These are phyloP conservation scores for Teunomyces kruisii DNA, from an alignment of 805 yeast species.

Conservation along the genomic window DNA sequence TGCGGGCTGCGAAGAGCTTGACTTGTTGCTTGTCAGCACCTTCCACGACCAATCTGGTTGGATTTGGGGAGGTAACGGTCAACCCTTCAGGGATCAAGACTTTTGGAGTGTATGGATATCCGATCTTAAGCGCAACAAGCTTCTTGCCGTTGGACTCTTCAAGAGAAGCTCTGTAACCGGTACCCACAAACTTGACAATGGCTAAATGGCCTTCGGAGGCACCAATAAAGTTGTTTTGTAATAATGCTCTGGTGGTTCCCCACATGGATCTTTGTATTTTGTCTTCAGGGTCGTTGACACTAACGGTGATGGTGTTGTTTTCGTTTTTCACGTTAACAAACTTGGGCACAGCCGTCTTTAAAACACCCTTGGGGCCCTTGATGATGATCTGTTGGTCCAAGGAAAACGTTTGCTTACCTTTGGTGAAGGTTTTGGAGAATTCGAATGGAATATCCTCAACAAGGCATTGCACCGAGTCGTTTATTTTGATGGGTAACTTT, in stretches of 20 bases:
- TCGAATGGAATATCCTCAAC: slow-evolving; percentile 49
- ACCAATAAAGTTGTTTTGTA: slow-evolving; percentile 79
- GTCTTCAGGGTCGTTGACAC: slow-evolving; percentile 54
- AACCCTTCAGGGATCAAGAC: slow-evolving; percentile 76
- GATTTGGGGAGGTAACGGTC: slow-evolving; percentile 73
- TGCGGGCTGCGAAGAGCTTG: slow-evolving; percentile 80
- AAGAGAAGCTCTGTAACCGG: slow-evolving; percentile 89
- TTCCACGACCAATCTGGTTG: slow-evolving; percentile 81
- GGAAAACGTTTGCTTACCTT: slow-evolving; percentile 59
- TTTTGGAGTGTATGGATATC: slow-evolving; percentile 79
- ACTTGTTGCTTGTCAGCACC: slow-evolving; percentile 89
- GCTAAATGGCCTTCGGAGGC: slow-evolving; percentile 92
- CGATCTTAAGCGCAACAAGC: slow-evolving; percentile 77
- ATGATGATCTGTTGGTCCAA: slow-evolving; percentile 61
- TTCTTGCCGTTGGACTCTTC: slow-evolving; percentile 54
- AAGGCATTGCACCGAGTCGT: slow-evolving; percentile 56
- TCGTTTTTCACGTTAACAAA: slow-evolving; percentile 52
- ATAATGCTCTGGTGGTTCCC: slow-evolving; percentile 86
- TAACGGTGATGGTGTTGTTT: slow-evolving; percentile 45
- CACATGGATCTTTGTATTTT: slow-evolving; percentile 83
- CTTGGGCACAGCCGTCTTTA: slow-evolving; percentile 67
- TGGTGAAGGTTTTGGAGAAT: slow-evolving; percentile 59
- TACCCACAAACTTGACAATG: slow-evolving; percentile 87
- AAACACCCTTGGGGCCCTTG: slow-evolving; percentile 74
- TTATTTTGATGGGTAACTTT: slow-evolving; percentile 67